Evolutionary conservation across 306 rosid species (phyloP).

Genomic region (Carpinus viminea): DNA sequence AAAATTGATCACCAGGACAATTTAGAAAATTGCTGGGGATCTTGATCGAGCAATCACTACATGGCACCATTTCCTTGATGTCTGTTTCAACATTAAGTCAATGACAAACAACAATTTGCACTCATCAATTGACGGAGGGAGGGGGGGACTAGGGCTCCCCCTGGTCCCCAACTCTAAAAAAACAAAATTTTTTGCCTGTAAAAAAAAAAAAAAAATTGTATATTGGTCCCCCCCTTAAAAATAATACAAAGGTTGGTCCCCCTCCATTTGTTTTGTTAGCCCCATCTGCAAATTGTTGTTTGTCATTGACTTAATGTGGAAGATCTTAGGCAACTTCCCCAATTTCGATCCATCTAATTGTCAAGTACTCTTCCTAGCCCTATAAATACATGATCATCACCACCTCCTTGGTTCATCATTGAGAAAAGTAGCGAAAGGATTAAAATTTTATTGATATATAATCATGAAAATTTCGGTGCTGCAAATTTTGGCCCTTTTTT

Average conservation of each 20-base stretch:
- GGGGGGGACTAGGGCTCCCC: too few relatives aligned
- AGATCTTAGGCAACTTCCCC: neutral
- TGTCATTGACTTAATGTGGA: neutral
- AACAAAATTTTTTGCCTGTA: too few relatives aligned
- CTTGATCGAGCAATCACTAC: slow-evolving; percentile 34
- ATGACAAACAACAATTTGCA: too few relatives aligned
- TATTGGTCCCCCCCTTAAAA: too few relatives aligned
- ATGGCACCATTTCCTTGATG: slow-evolving; percentile 23
- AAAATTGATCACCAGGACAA: too few relatives aligned
- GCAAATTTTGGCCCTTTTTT: slow-evolving; percentile 13
- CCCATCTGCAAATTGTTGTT: neutral
- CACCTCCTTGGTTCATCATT: neutral
- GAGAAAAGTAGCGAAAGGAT: neutral
- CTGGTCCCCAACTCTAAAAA: too few relatives aligned
- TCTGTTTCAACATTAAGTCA: too few relatives aligned
- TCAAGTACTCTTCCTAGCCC: neutral
- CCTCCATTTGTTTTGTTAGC: too few relatives aligned
- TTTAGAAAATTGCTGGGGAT: too few relatives aligned
- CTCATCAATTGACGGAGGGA: too few relatives aligned
- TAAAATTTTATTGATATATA: neutral
- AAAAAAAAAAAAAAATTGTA: too few relatives aligned
- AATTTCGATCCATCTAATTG: neutral
- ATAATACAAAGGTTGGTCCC: too few relatives aligned
- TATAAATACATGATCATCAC: neutral
- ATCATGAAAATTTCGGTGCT: slow-evolving; percentile 16